A percentile compares a stretch with the other conserved stretches of the same genome.
These are phyloP conservation scores for Phialophora expanda DNA, from an alignment of 2,329 filamentous ascomycete genomes.

Conservation along the genomic window DNA sequence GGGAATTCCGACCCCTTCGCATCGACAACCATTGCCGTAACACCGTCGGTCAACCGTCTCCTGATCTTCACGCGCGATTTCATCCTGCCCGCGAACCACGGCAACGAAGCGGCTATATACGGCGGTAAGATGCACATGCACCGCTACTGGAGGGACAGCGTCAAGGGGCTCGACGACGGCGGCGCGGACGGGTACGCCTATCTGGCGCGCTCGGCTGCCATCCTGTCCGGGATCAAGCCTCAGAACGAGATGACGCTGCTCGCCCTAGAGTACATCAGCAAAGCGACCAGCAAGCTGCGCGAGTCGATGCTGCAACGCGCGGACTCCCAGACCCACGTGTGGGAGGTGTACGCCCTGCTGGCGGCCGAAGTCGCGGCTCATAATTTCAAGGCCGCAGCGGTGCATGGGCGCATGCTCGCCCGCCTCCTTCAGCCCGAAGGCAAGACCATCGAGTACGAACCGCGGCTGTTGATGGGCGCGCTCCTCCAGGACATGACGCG, in stretches of 20 bases:
- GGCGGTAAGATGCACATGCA: constrained; percentile 2
- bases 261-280: constrained; percentile 17
- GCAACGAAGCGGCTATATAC: constrained; percentile 3
- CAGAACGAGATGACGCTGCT: neutral
- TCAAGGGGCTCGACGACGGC: constrained; percentile 9
- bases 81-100: constrained; percentile 12
- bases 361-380: constrained; percentile 21
- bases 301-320: neutral
- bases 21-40: constrained; percentile 11
- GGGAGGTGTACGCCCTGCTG: constrained; percentile 26
- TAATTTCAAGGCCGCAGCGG: constrained; percentile 19
- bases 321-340: neutral
- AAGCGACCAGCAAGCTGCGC: constrained; percentile 15
- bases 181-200: constrained; percentile 15
- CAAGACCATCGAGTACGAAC: neutral
- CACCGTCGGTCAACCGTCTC: constrained; percentile 12
- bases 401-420: constrained; percentile 22
- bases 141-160: constrained; percentile 18
- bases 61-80: constrained; percentile 20
- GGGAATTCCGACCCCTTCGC: constrained; percentile 21
- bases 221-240: constrained; percentile 1
- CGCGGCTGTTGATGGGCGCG: constrained; percentile 14
- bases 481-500: constrained; percentile 20
- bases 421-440: constrained; percentile 20
- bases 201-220: constrained; percentile 11